Percentiles rank a stretch among this genome's conserved stretches.
Conservation (phyloP, 169 alveolate genomes). For the Cryptosporidium sp. region DNA sequence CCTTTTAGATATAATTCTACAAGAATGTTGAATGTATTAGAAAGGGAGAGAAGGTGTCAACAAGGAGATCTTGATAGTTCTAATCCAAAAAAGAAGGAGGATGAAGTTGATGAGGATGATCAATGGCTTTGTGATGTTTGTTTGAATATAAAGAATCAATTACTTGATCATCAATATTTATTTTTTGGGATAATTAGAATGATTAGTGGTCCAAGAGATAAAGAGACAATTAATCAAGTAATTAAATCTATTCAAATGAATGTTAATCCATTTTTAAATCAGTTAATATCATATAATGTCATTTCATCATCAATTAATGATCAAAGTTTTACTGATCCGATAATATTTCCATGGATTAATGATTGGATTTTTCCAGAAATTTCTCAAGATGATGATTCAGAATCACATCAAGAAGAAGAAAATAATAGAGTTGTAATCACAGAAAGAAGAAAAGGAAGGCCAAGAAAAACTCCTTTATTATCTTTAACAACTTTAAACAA, state of each 20-base stretch:
- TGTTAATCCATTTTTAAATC: constrained; percentile 28
- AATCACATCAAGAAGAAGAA: not conserved
- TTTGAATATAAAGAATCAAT: constrained; percentile 27
- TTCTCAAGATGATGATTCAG: not conserved
- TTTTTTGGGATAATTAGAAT: constrained; percentile 36
- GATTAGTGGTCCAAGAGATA: constrained; percentile 57
- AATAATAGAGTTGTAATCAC: not conserved
- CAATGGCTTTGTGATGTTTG: constrained; percentile 71
- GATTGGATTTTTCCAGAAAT: constrained; percentile 52
- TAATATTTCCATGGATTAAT: constrained; percentile 62
- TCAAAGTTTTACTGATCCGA: constrained; percentile 1
- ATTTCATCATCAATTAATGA: constrained; percentile 17
- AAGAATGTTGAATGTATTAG: constrained; percentile 61
- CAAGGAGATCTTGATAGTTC: constrained; percentile 47
- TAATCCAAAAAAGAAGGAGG: constrained; percentile 16
- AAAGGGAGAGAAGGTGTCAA: constrained; percentile 39
- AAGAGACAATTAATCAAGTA: not conserved
- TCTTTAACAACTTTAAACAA: not conserved
- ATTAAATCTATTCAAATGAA: constrained; percentile 2
- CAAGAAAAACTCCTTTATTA: constrained; percentile 52
- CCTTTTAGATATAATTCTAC: constrained; percentile 68
- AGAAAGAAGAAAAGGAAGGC: constrained; percentile 65
- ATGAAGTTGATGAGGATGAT: constrained; percentile 26
- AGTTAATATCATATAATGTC: constrained; percentile 33
- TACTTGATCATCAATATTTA: constrained; percentile 31